Conservation (phyloP, 2,329 filamentous ascomycete genomes). For the Beauveria asiatica region DNA sequence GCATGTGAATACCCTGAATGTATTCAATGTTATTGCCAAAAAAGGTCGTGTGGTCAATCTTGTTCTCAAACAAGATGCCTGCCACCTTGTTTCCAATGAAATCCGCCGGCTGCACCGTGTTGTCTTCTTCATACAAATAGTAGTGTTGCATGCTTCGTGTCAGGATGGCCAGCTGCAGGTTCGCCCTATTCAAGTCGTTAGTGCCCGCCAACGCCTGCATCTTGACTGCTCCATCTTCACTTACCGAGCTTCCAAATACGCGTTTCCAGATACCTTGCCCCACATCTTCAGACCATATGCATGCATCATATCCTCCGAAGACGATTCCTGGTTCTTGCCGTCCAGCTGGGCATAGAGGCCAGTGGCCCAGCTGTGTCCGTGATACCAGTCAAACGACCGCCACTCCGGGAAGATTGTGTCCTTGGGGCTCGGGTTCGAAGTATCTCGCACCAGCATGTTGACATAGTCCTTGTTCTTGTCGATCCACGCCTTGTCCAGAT, state of each 20-base stretch:
- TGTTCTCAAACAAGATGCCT: slow-evolving; percentile 83
- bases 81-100: slow-evolving; percentile 73
- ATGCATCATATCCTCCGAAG: slow-evolving; percentile 83
- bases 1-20: slow-evolving; percentile 74
- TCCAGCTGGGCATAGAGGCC: slow-evolving; percentile 62
- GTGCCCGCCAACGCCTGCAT: slow-evolving; percentile 11
- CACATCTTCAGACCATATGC: slow-evolving; percentile 90
- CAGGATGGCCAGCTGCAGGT: slow-evolving; percentile 75
- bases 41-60: slow-evolving; percentile 86
- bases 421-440: slow-evolving; percentile 62
- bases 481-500: slow-evolving; percentile 70
- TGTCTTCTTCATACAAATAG: slow-evolving; percentile 68
- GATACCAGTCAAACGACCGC: slow-evolving; percentile 85
- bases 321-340: slow-evolving; percentile 80
- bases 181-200: slow-evolving; percentile 41
- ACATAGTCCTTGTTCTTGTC: slow-evolving; percentile 67
- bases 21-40: slow-evolving; percentile 68
- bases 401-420: slow-evolving; percentile 76
- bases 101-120: slow-evolving; percentile 60
- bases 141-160: slow-evolving; percentile 67
- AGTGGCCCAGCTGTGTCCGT: slow-evolving; percentile 91
- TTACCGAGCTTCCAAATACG: slow-evolving; percentile 66
- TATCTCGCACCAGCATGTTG: slow-evolving; percentile 74
- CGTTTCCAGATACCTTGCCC: slow-evolving; percentile 70
- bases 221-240: slow-evolving; percentile 9